Base-by-base conservation (phyloP, 306 rosid species). In the Gleditsia sinensis region DNA sequence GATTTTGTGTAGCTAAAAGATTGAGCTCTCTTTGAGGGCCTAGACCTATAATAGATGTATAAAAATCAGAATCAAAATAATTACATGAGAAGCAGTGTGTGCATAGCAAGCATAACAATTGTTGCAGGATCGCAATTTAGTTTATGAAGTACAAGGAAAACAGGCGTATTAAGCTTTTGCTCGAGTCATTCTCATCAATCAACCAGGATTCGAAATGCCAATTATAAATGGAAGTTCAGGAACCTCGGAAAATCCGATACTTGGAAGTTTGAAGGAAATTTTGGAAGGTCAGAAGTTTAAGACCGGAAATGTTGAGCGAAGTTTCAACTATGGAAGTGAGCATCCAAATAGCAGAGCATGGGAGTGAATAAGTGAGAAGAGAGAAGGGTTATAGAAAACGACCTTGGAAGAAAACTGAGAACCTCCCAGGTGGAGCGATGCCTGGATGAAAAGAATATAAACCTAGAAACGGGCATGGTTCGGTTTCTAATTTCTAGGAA, bases 351-450 rank as follows among this genome's bases (percentile, higher is more conserved):
- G 40, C 53, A 58, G 57, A 12, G 40, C 0, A 13, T 14, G 9
- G 8, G 5, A 7, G n/a, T 11, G 51, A 37, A 42, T 40, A 8
- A 25, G 23, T 36, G 17, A 36, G 39, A 32, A 63, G 69, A 45
- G 7, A 4, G 40, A 42, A 43, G 78, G 72, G 63, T 66, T 65
- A 53, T 37, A 69, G 59, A 76, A 21, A 63, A 45, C 51, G 59
- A 90, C 98, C 95, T 90, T 9, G 77, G 84, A 70, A 93, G 80
- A 72, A 87, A 64, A 84, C 74, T 34, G 66, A 80, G 76, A 72
- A 80, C 66, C 53, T 83, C 78, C 2, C 9, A 46, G 21, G 72
- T 19, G 58, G 77, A 81, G 78, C 78, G 86, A 68, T 49, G 84
- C 32, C 72, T 81, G 78, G 89, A 75, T 24, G 84, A 81, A 42